Evolutionary conservation across 208 protist genomes (phyloP), one percentile per base, ranked within the genome.

Genomic region (Leishmania braziliensis): DNA sequence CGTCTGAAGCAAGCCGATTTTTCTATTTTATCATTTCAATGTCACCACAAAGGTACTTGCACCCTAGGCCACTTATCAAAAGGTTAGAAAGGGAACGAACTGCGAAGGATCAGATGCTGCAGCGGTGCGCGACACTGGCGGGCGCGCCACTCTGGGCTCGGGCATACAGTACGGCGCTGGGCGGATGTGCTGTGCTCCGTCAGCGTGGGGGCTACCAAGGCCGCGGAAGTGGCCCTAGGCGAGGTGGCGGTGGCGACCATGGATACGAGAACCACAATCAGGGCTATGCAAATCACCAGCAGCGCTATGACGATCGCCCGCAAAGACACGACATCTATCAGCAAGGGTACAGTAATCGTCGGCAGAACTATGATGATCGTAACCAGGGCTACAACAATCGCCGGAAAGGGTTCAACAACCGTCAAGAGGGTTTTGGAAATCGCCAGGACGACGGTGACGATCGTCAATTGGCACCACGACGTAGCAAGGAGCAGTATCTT

Each of bases 401-500:
- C 29, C 77, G 65, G 18, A 33, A 74, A 58, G 77, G 77, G 46
- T 75, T 70, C 65, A 33, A 71, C 18, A 77, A 73, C 54, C 60
- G 77, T 50, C 56, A 65, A 62, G 46, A 62, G n/a, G 18, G 53
- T 53, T 29, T 36, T n/a, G 69, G 78, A 18, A 53, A 54, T 54
- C 53, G 29, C 26, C 69, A 74, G 56, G n/a, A 81, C n/a, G 60
- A 74, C 12, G 43, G 50, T 33, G 53, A 79, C 56, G 74, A 73
- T 54, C 29, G 75, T 16, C 65, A 78, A 51, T 43, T 36, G 14
- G 50, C 36, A n/a, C 78, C 53, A 46, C 70, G 58, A 18, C 36
- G 60, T 48, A 10, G 50, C n/a, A 80, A 69, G 36, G 60, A 80
- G 56, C 74, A 84, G 46, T 96, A 87, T 76, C 80, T 93, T 48